Evolutionary conservation across 441 rosid species (phyloP), one percentile per base, ranked within the genome.

Genomic region (Aleurites moluccanus): DNA sequence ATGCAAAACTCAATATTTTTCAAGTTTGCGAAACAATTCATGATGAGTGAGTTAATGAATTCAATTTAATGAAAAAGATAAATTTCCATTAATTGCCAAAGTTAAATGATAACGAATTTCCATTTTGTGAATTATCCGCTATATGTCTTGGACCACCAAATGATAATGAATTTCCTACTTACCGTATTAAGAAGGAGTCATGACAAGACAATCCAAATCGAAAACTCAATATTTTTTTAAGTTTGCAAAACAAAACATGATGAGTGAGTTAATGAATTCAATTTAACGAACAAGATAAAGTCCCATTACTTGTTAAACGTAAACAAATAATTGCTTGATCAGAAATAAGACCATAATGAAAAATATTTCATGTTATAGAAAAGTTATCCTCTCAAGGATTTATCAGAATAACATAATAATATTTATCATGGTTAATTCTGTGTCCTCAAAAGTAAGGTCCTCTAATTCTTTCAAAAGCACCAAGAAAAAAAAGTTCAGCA

Each of bases 401-500:
- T 20, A 20, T 15, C 30, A 30, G 33, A 25, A 52, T 64, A 65
- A 27, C 23, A 73, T 42, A 53, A 35, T 33, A 52, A 25, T 73
- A 50, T 27, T 15, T 28, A 21, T 14, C 27, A 35, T n/a, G 59
- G 60, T 64, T 45, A 47, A 33, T 13, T 40, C 4, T 62, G 10
- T 27, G 25, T 13, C 28, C 38, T n/a, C 50, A 40, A 5, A 13
- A 59, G 16, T 40, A n/a, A 38, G 53, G 30, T 28, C 21, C 64
- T 70, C 65, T 8, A 57, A 40, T 55, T 25, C 11, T 21, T 52
- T 28, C 68, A 28, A 63, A n/a, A 53, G 59, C 57, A 61, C 67
- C 44, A 25, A 15, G 23, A n/a, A 56, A 69, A 25, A 64, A n/a
- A n/a, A n/a, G n/a, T 59, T 70, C 42, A 77, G n/a, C 61, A 33